phyloP scores from a whole-genome alignment of 2,329 filamentous ascomycete genomes.

The Aspergillus awamori region DNA sequence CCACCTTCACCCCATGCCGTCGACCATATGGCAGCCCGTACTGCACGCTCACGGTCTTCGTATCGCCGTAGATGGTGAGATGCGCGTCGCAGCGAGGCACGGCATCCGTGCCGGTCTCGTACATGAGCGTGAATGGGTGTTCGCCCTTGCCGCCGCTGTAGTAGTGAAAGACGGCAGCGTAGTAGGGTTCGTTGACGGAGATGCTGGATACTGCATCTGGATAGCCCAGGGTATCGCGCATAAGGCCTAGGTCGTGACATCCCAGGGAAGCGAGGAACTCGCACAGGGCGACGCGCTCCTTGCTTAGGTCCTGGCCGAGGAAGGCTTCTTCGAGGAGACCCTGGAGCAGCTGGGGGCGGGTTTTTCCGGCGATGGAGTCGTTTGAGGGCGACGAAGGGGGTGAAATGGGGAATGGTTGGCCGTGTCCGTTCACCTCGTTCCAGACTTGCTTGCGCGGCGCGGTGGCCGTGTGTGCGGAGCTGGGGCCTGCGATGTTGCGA shows the following conservation, averaged over 20 bases:
- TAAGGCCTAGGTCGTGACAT: conserved; percentile 57
- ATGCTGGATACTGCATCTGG: conserved; percentile 52
- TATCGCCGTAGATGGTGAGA: conserved; percentile 52
- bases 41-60: conserved; percentile 58
- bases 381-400: not conserved
- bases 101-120: conserved; percentile 59
- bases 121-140: conserved; percentile 55
- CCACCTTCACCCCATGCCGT: conserved; percentile 55
- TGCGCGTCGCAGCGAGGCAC: conserved; percentile 51
- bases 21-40: conserved; percentile 64
- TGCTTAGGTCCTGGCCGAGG: conserved; percentile 31
- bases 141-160: conserved; percentile 22
- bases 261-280: conserved; percentile 54
- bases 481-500: conserved; percentile 59
- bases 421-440: not conserved
- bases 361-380: conserved; percentile 3
- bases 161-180: conserved; percentile 41
- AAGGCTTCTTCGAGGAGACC: conserved; percentile 33
- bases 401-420: too few relatives aligned
- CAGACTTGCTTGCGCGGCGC: conserved; percentile 9
- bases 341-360: conserved; percentile 15
- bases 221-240: conserved; percentile 58
- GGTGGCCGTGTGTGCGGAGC: conserved; percentile 34
- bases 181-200: conserved; percentile 48
- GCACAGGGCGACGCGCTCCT: conserved; percentile 38